Percentiles rank a stretch among this genome's conserved stretches.
phyloP scores from a whole-genome alignment of 1,139 yeast species.

The Zygoascus sp. region DNA sequence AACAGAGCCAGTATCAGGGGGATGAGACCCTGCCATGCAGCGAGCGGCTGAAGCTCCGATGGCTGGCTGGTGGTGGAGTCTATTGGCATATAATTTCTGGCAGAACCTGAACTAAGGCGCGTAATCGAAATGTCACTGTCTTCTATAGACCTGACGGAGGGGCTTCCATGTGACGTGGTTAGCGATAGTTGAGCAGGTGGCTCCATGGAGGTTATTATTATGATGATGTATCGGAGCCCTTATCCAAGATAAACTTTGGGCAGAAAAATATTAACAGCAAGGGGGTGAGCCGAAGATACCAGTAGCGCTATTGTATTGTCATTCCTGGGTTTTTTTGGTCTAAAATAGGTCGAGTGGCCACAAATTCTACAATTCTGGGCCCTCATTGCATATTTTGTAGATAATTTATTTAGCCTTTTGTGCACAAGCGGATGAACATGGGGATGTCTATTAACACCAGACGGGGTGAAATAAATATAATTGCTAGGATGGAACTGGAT shows the following conservation, averaged over 20 bases:
- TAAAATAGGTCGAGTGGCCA: too few species aligned
- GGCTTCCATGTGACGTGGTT: not conserved
- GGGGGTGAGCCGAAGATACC: not conserved
- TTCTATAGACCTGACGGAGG: not conserved
- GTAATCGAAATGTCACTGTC: not conserved
- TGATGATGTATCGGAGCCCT: not conserved
- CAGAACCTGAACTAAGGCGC: not conserved
- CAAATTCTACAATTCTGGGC: too few species aligned
- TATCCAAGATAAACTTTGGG: not conserved
- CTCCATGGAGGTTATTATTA: not conserved
- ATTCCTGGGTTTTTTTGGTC: too few species aligned
- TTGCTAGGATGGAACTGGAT: too few species aligned
- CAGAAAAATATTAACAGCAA: not conserved
- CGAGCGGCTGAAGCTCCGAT: not conserved
- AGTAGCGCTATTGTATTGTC: too few species aligned
- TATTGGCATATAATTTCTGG: not conserved
- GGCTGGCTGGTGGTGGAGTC: not conserved
- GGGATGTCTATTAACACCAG: too few species aligned
- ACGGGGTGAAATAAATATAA: too few species aligned
- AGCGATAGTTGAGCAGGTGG: conserved; percentile 2
- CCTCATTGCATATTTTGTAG: too few species aligned
- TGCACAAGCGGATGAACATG: too few species aligned
- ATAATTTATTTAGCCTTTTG: too few species aligned
- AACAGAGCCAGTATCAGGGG: conserved; percentile 26
- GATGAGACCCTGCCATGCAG: conserved; percentile 7